phyloP scores from a whole-genome alignment of 2,329 filamentous ascomycete genomes.

The Penicillium sp. region DNA sequence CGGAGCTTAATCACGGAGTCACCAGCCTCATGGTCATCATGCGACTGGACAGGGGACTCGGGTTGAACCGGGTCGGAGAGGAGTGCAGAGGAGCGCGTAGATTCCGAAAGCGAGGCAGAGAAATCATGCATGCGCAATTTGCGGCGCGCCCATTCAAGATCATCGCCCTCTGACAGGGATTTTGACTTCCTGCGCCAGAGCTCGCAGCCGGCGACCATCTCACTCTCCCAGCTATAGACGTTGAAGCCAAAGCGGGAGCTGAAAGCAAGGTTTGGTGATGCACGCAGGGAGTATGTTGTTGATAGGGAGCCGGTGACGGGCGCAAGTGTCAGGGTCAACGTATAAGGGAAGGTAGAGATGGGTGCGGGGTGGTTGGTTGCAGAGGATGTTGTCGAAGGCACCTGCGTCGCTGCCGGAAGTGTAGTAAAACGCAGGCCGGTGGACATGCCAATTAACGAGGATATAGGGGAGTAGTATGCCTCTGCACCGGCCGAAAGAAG shows the following conservation, averaged over 20 bases:
- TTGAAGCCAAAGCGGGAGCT: constrained; percentile 95
- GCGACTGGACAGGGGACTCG: constrained; percentile 7
- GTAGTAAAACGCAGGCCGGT: constrained; percentile 86
- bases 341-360: constrained; percentile 76
- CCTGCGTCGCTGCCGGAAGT: constrained; percentile 53
- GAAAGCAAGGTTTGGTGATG: constrained; percentile 73
- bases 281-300: constrained; percentile 85
- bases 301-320: constrained; percentile 91
- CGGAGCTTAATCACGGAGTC: constrained; percentile 85
- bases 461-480: constrained; percentile 89
- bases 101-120: constrained; percentile 17
- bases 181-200: constrained; percentile 65
- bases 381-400: constrained; percentile 22
- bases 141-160: constrained; percentile 40
- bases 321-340: constrained; percentile 86
- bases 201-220: constrained; percentile 86
- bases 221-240: constrained; percentile 95
- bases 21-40: constrained; percentile 57
- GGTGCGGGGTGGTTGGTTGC: constrained; percentile 26
- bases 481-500: constrained; percentile 89
- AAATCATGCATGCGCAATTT: constrained; percentile 32
- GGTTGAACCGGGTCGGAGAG: constrained; percentile 13
- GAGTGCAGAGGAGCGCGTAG: constrained; percentile 15
- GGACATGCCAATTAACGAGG: constrained; percentile 88
- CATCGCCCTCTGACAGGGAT: constrained; percentile 39